Evolutionary conservation across 176 grass and related monocot species (phyloP), one percentile per base, ranked within the genome.

Genomic region (Zea mays): DNA sequence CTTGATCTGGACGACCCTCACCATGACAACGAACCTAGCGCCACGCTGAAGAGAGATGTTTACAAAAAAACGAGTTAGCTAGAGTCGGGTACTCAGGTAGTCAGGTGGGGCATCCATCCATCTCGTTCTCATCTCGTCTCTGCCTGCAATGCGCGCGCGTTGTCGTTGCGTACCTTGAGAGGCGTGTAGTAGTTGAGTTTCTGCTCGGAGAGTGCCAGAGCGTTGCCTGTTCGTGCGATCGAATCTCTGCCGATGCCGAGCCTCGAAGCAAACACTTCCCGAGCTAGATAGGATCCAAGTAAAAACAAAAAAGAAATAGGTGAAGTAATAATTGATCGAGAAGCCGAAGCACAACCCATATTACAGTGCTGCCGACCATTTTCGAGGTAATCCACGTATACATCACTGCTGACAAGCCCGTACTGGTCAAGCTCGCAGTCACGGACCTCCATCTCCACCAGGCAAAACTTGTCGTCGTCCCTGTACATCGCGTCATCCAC

Each of bases 361-460:
- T 0, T 5, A 21, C 10, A 8, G 1, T 15, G 11, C 2, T 27
- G 9, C 42, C 0, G 47, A 74, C 54, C 85, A 27, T 55, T 72
- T 1, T 71, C 66, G 49, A 74, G 78, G 83, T 93, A 97, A 6
- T 36, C 73, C 3, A 86, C 85, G 60, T 93, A 90, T 2, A 89
- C 62, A 9, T 73, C 58, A 33, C 92, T 86, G 75, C 86, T 90
- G 14, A 97, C 93, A 62, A 97, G 85, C 58, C 85, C 90, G 50
- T 65, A 82, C 47, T 84, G 72, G 46, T 92, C 85, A 10, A 97
- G 81, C 7, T 97, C 90, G 54, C 81, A 87, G 59, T 89, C 90
- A 13, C 73, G 86, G 3, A 97, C 90, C 34, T 40, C 81, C 20
- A 97, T 84, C 76, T 89, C 83, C 36, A 86, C 78, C 41, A 88